Conservation (phyloP, 345 rosid species). For the Hibiscus tridactylites region DNA sequence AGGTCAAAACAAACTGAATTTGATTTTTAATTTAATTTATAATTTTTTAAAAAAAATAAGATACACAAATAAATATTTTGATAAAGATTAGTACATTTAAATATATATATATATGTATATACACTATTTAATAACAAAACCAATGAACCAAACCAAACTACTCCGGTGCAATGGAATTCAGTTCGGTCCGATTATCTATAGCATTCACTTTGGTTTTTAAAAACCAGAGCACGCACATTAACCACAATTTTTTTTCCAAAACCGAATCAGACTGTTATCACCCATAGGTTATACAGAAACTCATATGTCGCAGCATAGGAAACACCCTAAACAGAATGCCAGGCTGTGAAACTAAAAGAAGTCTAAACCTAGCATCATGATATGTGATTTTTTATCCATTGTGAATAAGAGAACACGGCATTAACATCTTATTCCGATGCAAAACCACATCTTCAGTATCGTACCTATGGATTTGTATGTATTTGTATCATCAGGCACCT, state of each 20-base stretch:
- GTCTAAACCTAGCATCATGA: not conserved
- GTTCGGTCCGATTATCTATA: not conserved
- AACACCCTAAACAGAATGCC: not conserved
- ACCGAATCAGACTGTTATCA: not conserved
- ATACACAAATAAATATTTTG: not conserved
- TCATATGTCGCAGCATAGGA: not conserved
- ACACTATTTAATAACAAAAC: not conserved
- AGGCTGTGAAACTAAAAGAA: not conserved
- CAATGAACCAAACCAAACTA: not conserved
- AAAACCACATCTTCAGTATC: not conserved
- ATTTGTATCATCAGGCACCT: slow-evolving; percentile 63
- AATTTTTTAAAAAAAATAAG: not conserved
- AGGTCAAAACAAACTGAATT: not conserved
- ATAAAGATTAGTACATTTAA: not conserved
- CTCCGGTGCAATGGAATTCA: not conserved
- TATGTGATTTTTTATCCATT: not conserved
- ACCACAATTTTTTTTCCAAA: not conserved
- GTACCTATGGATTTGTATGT: slow-evolving; percentile 82
- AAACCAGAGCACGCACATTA: not conserved
- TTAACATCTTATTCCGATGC: not conserved
- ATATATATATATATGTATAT: too few relatives aligned
- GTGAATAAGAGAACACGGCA: not conserved
- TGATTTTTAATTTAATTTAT: not conserved
- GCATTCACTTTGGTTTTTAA: not conserved
- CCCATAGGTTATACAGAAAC: not conserved